Evolutionary conservation across 2,329 filamentous ascomycete species (phyloP), one percentile per base, ranked within the genome.

Genomic region (Daldinia sp.): DNA sequence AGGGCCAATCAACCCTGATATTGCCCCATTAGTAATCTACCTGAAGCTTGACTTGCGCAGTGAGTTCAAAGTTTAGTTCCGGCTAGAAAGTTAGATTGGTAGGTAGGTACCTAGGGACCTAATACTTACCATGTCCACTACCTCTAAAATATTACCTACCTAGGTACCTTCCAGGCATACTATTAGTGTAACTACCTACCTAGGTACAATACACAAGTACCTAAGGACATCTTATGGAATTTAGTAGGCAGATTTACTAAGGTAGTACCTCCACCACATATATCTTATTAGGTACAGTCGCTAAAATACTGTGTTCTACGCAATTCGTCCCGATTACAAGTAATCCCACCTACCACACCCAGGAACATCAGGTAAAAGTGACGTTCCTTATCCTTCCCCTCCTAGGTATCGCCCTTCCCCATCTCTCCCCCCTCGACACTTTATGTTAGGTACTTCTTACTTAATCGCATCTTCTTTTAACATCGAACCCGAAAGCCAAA

Each of bases 21-120:
- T 43, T 51, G 19, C 45, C 49, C 49, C 32, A 58, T 65, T 62
- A 65, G 54, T 65, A 65, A 65, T 65, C 45, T 59, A 27, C 35
- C 15, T 37, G 34, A 54, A 50, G 50, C 51, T 54, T 15, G 13
- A 37, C n/a, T n/a, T n/a, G n/a, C n/a, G n/a, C n/a, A 25, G 32
- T 23, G 13, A 51, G 48, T 23, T 25, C 17, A 10, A 35, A 51
- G 21, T 35, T 8, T 10, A 51, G 15, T 19, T 35, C 21, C 15
- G 15, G 45, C 30, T 30, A 13, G 19, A 17, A 34, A 50, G 50
- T 21, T 43, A 49, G 41, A 48, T 52, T 54, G 57, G 50, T 21
- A n/a, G n/a, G n/a, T n/a, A n/a, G n/a, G 34, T 37, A 4, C n/a
- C n/a, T 41, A 19, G 5, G 37, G 3, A 41, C 9, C 7, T 41